Evolutionary conservation across 2,329 filamentous ascomycete species (phyloP).

Genomic region (Dothideomycetes sp.): DNA sequence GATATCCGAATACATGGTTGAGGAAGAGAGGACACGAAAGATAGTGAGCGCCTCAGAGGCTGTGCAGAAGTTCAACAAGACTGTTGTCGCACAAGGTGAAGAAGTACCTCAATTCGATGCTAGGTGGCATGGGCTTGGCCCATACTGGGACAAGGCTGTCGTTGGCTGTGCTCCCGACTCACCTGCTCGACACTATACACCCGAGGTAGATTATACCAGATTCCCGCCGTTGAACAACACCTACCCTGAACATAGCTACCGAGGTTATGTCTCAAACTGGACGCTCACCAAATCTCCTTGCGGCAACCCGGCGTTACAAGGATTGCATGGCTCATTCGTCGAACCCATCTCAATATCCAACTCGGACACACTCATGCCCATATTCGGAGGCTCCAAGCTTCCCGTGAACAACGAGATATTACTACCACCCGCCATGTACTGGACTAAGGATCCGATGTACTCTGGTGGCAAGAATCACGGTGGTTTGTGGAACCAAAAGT

Average conservation of each 20-base stretch:
- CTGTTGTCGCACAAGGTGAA: conserved; percentile 21
- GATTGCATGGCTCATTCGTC: conserved; percentile 40
- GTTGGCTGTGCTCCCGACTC: conserved; percentile 33
- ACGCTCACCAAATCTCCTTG: conserved; percentile 38
- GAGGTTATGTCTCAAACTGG: conserved; percentile 42
- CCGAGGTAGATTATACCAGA: conserved; percentile 29
- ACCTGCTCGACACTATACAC: conserved; percentile 26
- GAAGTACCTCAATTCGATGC: conserved; percentile 23
- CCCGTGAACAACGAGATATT: conserved; percentile 45
- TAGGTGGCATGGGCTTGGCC: conserved; percentile 24
- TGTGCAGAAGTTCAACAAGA: conserved; percentile 22
- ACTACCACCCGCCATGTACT: conserved; percentile 43
- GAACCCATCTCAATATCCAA: conserved; percentile 39
- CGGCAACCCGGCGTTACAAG: conserved; percentile 35
- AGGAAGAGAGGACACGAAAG: conserved; percentile 23
- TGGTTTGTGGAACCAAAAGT: conserved; percentile 35
- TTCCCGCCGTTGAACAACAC: conserved; percentile 27
- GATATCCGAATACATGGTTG: conserved; percentile 31
- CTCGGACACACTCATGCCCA: conserved; percentile 37
- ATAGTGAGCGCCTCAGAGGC: conserved; percentile 24
- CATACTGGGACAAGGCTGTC: conserved; percentile 36
- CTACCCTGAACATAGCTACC: conserved; percentile 26
- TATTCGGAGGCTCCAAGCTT: conserved; percentile 44
- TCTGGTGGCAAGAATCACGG: conserved; percentile 33
- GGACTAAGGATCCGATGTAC: conserved; percentile 36